A percentile compares a stretch with the other conserved stretches of the same genome.
Evolutionary conservation across 306 rosid genomes (phyloP).

Genomic region (Pyrus communis): DNA sequence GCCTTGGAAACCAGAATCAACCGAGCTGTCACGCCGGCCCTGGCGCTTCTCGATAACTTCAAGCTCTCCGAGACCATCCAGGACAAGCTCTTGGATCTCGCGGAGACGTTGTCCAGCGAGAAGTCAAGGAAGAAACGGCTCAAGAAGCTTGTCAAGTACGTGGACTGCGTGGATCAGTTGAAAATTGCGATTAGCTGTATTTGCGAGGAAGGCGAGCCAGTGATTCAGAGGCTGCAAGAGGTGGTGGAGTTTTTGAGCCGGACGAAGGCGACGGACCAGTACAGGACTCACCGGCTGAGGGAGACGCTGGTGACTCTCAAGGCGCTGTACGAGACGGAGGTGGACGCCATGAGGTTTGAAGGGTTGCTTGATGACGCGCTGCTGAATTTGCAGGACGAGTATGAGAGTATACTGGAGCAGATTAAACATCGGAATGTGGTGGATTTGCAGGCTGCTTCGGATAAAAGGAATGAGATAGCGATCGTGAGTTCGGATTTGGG

Average conservation of each 20-base stretch:
- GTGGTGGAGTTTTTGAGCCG: constrained; percentile 88
- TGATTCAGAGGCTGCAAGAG: constrained; percentile 76
- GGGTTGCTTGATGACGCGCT: constrained; percentile 74
- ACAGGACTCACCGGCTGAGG: constrained; percentile 45
- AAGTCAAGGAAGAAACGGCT: constrained; percentile 25
- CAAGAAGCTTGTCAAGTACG: constrained; percentile 38
- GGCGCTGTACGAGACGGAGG: constrained; percentile 65
- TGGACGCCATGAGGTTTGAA: constrained; percentile 70
- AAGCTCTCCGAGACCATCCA: constrained; percentile 52
- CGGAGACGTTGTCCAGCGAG: constrained; percentile 28
- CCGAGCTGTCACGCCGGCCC: constrained; percentile 70
- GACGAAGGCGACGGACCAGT: constrained; percentile 65
- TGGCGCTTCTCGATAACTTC: constrained; percentile 47
- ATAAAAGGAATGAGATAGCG: not conserved
- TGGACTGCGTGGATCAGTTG: constrained; percentile 51
- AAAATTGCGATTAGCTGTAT: constrained; percentile 37
- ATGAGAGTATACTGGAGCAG: constrained; percentile 42
- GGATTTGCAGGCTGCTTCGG: not conserved
- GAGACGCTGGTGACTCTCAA: constrained; percentile 64
- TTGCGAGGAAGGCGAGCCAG: constrained; percentile 56
- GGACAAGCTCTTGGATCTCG: constrained; percentile 31
- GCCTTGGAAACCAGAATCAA: constrained; percentile 73
- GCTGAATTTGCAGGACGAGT: constrained; percentile 72
- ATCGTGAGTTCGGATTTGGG: constrained; percentile 35
- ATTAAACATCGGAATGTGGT: constrained; percentile 39